phyloP scores from a whole-genome alignment of 257 asterid genomes.

The Solanum paucissectum region DNA sequence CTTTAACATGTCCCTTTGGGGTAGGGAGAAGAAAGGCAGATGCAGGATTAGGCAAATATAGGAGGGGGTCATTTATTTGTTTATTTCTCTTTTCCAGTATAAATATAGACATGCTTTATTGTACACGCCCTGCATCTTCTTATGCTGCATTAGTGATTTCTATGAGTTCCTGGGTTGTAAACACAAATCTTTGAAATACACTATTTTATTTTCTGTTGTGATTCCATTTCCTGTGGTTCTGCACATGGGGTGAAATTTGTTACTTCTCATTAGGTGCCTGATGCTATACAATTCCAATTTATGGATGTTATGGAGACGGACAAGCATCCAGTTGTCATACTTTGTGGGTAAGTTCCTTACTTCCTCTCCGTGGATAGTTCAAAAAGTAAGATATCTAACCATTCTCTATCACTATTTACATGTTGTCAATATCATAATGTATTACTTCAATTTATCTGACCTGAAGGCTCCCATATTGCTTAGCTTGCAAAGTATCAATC shows the following conservation, averaged over 20 bases:
- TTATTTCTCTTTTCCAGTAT: neutral
- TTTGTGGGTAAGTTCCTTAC: conserved; percentile 48
- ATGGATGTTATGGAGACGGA: conserved; percentile 48
- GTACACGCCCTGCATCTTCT: neutral
- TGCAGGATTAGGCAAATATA: neutral
- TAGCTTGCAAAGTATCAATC: neutral
- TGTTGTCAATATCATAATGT: neutral
- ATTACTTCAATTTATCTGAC: neutral
- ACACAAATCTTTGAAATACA: neutral
- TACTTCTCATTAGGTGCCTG: conserved; percentile 51
- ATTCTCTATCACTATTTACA: neutral
- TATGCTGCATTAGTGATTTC: neutral
- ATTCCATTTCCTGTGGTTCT: neutral
- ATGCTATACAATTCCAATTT: conserved; percentile 51
- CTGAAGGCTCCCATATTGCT: neutral
- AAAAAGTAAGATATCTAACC: neutral
- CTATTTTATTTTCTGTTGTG: neutral
- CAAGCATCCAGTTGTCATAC: conserved; percentile 77
- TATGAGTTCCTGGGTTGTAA: neutral
- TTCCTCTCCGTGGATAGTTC: neutral
- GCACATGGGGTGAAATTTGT: neutral
- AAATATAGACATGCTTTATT: neutral
- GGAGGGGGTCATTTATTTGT: neutral
- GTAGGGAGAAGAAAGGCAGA: neutral
- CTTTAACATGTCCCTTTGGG: neutral